Conservation (phyloP, 2,329 filamentous ascomycete genomes). For the Claviceps sp. region DNA sequence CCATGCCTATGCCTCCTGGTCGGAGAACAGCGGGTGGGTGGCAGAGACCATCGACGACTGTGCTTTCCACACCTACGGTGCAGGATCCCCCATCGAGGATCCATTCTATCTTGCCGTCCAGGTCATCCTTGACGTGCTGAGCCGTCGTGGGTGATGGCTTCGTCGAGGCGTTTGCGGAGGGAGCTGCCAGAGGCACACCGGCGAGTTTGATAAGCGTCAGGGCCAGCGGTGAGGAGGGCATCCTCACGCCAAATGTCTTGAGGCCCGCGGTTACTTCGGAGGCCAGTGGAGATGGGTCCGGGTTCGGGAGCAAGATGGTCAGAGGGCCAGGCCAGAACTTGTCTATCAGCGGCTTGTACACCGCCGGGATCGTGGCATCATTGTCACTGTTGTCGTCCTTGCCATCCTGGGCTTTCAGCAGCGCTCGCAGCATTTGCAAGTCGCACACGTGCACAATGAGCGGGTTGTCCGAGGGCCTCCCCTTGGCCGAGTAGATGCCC, state of each 20-base stretch:
- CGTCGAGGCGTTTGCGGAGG: constrained; percentile 89
- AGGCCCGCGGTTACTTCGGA: constrained; percentile 86
- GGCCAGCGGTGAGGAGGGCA: constrained; percentile 77
- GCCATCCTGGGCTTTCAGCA: constrained; percentile 30
- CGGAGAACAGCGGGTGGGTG: constrained; percentile 69
- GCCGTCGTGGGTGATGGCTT: constrained; percentile 86
- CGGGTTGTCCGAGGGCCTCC: constrained; percentile 84
- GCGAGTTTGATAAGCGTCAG: constrained; percentile 72
- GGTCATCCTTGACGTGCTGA: constrained; percentile 75
- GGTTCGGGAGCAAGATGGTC: constrained; percentile 77
- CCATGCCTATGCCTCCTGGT: constrained; percentile 77
- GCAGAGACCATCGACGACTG: constrained; percentile 83
- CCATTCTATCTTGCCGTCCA: constrained; percentile 67
- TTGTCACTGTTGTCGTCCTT: constrained; percentile 9
- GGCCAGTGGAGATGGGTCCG: constrained; percentile 55
- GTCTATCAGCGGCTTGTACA: constrained; percentile 67
- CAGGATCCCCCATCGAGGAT: constrained; percentile 85
- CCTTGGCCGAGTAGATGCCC: constrained; percentile 89
- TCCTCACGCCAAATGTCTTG: constrained; percentile 73
- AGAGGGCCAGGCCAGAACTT: constrained; percentile 91
- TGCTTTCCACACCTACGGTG: constrained; percentile 86
- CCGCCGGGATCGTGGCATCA: constrained; percentile 45
- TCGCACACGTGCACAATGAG: constrained; percentile 88
- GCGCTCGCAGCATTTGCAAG: constrained; percentile 54
- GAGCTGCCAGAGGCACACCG: constrained; percentile 70